Base-by-base conservation (phyloP, 805 yeast species). In the Jamesozyma lodderae region DNA sequence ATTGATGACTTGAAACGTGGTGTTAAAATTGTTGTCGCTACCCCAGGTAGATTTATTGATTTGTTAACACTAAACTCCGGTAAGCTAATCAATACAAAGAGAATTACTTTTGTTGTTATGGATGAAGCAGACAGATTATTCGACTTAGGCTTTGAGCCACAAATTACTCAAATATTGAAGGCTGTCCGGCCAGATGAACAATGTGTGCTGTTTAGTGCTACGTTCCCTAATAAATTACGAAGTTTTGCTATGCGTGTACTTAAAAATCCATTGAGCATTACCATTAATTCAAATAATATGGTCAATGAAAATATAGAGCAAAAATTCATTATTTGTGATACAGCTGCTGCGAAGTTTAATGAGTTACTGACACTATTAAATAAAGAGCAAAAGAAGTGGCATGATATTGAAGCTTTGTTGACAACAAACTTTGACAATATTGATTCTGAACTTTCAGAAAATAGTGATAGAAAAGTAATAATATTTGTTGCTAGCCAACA, bases 61-160 rank as follows among this genome's bases (percentile, higher is more conserved):
- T 63, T 92, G 30, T 62, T 92, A 22, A 77, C 94, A 2, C 80
- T 94, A 3, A 90, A 90, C 55, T 63, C 73, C 27, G 96, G 96
- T 0, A 69, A 85, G 36, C 74, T 87, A 1, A 25, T 68, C 17
- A 79, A 77, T 43, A 65, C 92, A 6, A 63, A 67, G 21, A 64
- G 88, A 31, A 77, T 82, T 5, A 79, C 95, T 0, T 86, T 79
- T 57, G 69, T 86, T n/a, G 94, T 88, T 0, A 64, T 92, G 42
- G 98, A 92, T 57, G 98, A 92, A 55, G 96, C 97, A 1, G 98
- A 92, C 60, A 64, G 98, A 45, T 79, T 92, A 82, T 90, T 90
- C 63, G 98, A 92, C 58, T 67, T 92, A 72, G 98, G 98, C 1
- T 92, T 92, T 62, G 97, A 86, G 50, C 97, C 98, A 0, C 98